phyloP scores from a whole-genome alignment of 1,284 basidiomycete genomes.

The Peniophora sp. region DNA sequence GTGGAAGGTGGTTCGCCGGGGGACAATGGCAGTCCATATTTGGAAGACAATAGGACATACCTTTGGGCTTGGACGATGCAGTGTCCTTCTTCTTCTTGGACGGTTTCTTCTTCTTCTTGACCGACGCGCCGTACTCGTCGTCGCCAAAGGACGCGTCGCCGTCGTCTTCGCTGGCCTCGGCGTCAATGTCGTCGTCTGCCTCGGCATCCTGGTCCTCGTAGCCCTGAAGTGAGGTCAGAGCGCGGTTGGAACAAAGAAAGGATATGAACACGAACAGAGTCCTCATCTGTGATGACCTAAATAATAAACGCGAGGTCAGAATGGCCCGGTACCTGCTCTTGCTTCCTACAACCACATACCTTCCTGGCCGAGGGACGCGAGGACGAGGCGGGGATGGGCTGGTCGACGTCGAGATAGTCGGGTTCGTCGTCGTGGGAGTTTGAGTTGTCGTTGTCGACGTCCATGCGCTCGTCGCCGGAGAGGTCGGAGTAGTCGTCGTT shows the following conservation, averaged over 20 bases:
- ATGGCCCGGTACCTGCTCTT: constrained; percentile 9
- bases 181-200: constrained; percentile 43
- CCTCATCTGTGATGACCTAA: constrained; percentile 49
- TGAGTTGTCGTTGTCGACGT: constrained; percentile 16
- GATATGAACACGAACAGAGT: constrained; percentile 45
- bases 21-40: constrained; percentile 6
- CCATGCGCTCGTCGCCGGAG: constrained; percentile 12
- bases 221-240: constrained; percentile 36
- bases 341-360: constrained; percentile 18
- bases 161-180: constrained; percentile 44
- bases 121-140: constrained; percentile 48
- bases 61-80: constrained; percentile 46
- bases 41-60: constrained; percentile 28
- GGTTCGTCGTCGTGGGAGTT: constrained; percentile 24
- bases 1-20: constrained; percentile 1
- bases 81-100: constrained; percentile 55
- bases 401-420: constrained; percentile 14
- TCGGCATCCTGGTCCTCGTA: constrained; percentile 48
- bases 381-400: constrained; percentile 16
- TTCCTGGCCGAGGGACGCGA: constrained; percentile 21
- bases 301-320: constrained; percentile 12
- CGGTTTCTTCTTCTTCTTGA: constrained; percentile 45
- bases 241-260: constrained; percentile 15
- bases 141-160: constrained; percentile 74
- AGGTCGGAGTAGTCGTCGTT: not conserved